Evolutionary conservation across 2,329 filamentous ascomycete species (phyloP).

Genomic region (Didymella glomerata): DNA sequence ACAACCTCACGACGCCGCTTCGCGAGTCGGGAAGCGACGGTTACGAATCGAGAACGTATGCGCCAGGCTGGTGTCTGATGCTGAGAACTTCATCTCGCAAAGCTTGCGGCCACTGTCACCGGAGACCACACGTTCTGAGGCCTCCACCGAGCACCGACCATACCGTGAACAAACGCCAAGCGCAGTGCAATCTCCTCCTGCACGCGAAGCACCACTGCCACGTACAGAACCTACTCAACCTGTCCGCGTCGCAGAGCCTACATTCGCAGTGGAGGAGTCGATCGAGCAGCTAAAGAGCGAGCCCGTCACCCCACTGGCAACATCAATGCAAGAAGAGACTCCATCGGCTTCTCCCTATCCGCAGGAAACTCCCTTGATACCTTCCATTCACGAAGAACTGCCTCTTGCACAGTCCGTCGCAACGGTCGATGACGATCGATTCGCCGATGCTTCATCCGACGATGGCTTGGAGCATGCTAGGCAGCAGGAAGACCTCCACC

Average conservation of each 20-base stretch:
- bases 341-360: not conserved
- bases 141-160: conserved; percentile 31
- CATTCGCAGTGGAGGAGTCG: conserved; percentile 7
- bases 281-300: conserved; percentile 6
- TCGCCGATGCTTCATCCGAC: conserved; percentile 54
- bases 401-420: conserved; percentile 35
- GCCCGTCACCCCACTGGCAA: not conserved
- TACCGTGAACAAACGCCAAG: conserved; percentile 32
- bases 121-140: conserved; percentile 57
- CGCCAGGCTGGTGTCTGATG: conserved; percentile 72
- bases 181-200: not conserved
- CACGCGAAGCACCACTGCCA: not conserved
- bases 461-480: conserved; percentile 35
- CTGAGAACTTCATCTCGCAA: conserved; percentile 69
- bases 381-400: conserved; percentile 25
- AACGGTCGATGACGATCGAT: conserved; percentile 52
- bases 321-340: conserved; percentile 2
- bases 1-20: conserved; percentile 36
- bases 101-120: conserved; percentile 69
- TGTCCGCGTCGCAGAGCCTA: conserved; percentile 4
- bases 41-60: conserved; percentile 70
- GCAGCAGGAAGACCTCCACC: conserved; percentile 17
- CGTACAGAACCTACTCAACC: not conserved
- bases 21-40: conserved; percentile 71
- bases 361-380: conserved; percentile 16